phyloP scores from a whole-genome alignment of 2,329 filamentous ascomycete species.

The Exserohilum turcica region DNA sequence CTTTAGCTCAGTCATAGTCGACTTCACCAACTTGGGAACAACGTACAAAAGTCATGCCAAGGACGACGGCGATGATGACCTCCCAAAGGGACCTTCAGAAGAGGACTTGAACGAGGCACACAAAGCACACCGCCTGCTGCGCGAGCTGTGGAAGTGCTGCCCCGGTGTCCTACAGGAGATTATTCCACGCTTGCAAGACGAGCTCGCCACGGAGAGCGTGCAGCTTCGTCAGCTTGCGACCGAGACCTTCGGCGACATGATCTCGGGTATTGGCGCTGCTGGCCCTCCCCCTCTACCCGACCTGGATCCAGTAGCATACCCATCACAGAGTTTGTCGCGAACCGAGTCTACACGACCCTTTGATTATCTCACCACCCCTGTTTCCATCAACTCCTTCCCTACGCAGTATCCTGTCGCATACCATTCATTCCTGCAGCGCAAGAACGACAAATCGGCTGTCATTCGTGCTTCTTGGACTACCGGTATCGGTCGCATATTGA shows the following conservation, averaged over 20 bases:
- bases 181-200: conserved; percentile 89
- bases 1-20: conserved; percentile 94
- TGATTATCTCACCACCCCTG: conserved; percentile 76
- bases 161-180: conserved; percentile 90
- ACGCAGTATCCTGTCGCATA: conserved; percentile 80
- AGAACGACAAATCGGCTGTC: conserved; percentile 80
- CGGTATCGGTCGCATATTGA: conserved; percentile 80
- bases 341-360: conserved; percentile 45
- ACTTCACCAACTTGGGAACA: conserved; percentile 62
- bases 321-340: conserved; percentile 66
- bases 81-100: conserved; percentile 69
- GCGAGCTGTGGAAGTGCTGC: conserved; percentile 91
- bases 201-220: conserved; percentile 87
- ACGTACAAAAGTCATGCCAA: conserved; percentile 35
- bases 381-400: conserved; percentile 87
- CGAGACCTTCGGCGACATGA: conserved; percentile 93
- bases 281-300: conserved; percentile 75
- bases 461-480: conserved; percentile 88
- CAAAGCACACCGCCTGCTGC: conserved; percentile 86
- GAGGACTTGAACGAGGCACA: conserved; percentile 84
- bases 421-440: conserved; percentile 80
- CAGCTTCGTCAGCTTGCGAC: conserved; percentile 86
- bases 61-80: conserved; percentile 53
- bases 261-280: conserved; percentile 88
- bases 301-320: conserved; percentile 83